Evolutionary conservation across 768 basidiomycete species (phyloP).

Genomic region (Lyophyllum decastes): DNA sequence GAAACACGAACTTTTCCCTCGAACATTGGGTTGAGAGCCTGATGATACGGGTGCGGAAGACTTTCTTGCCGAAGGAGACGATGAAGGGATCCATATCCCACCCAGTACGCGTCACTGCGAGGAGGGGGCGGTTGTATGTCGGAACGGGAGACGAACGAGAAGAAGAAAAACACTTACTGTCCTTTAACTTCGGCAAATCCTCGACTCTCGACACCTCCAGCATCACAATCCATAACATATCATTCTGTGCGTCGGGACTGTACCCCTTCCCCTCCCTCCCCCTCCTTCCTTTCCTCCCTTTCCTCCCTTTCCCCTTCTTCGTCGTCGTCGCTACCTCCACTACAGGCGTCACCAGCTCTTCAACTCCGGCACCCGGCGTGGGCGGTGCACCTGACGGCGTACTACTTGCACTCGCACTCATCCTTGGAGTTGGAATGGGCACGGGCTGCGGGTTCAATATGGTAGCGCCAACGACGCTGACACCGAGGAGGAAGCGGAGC

Average conservation of each 20-base stretch:
- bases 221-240: conserved; percentile 94
- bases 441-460: too few species aligned
- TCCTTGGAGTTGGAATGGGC: neutral
- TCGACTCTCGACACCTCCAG: conserved; percentile 84
- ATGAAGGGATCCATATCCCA: conserved; percentile 99
- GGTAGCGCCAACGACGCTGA: neutral
- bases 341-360: neutral
- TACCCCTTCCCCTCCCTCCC: conserved; percentile 27
- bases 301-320: conserved; percentile 14
- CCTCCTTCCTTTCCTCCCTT: conserved; percentile 1
- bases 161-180: conserved; percentile 59
- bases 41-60: conserved; percentile 90
- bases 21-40: conserved; percentile 84
- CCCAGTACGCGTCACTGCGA: conserved; percentile 76
- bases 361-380: neutral
- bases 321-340: neutral
- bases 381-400: too few species aligned
- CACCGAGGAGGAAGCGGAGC: neutral
- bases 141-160: neutral
- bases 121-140: neutral
- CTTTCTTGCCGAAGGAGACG: conserved; percentile 94
- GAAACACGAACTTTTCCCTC: conserved; percentile 95
- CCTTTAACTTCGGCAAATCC: conserved; percentile 83
- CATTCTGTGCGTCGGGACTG: conserved; percentile 70
- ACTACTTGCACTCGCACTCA: neutral